phyloP scores from a whole-genome alignment of 192 early-diverging fungal genomes.

The Entomortierella lignicola region DNA sequence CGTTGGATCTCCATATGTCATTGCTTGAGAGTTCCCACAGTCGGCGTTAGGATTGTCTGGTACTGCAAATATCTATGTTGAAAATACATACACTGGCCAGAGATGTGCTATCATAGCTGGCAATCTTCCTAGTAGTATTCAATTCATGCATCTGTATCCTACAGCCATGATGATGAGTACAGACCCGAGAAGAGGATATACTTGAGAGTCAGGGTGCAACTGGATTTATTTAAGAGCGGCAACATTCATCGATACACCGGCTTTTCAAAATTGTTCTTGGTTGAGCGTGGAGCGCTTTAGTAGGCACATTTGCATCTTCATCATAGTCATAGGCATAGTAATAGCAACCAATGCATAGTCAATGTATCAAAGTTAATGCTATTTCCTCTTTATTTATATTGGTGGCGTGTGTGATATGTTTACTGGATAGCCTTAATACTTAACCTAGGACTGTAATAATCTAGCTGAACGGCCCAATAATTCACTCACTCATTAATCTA shows the following conservation, averaged over 20 bases:
- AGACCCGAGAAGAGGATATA: conserved; percentile 11
- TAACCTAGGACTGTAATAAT: too few relatives aligned
- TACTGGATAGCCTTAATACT: too few relatives aligned
- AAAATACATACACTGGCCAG: conserved; percentile 32
- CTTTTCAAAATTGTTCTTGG: conserved; percentile 40
- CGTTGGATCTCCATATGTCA: conserved; percentile 46
- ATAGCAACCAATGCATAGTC: too few relatives aligned
- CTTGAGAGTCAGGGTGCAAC: conserved; percentile 26
- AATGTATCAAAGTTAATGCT: too few relatives aligned
- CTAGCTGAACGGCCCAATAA: too few relatives aligned
- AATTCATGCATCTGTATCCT: conserved; percentile 35
- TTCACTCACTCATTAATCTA: too few relatives aligned
- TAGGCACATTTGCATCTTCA: too few relatives aligned
- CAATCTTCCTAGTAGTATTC: conserved; percentile 21
- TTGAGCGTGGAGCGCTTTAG: conserved; percentile 40
- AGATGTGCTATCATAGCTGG: conserved; percentile 39
- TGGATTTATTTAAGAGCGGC: conserved; percentile 38
- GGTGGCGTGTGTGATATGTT: too few relatives aligned
- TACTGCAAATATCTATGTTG: conserved; percentile 27
- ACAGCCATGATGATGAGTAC: conserved; percentile 31
- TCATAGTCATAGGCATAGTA: too few relatives aligned
- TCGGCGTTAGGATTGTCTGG: conserved; percentile 16
- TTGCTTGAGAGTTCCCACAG: conserved; percentile 32
- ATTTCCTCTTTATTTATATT: too few relatives aligned
- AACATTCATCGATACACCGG: conserved; percentile 33